Percentiles rank a stretch among this genome's conserved stretches.
Conservation (phyloP, 768 basidiomycete species). For the Naganishia antarctica region DNA sequence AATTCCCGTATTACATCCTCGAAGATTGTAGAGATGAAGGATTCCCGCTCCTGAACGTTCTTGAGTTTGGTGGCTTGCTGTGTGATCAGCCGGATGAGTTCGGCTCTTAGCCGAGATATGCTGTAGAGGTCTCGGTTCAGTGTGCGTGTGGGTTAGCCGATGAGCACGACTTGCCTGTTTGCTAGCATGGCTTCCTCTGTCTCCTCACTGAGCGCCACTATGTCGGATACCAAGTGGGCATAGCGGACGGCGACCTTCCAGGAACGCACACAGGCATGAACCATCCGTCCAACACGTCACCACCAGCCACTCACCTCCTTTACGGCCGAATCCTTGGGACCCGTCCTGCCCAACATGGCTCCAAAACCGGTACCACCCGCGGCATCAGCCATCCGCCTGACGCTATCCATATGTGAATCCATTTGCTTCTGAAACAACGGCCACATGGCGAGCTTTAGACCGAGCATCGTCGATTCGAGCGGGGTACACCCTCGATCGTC, state of each 20-base stretch:
- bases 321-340: constrained; percentile 67
- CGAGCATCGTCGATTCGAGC: constrained; percentile 73
- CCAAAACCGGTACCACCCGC: constrained; percentile 51
- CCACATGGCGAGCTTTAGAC: constrained; percentile 80
- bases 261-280: background rate
- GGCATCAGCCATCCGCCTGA: constrained; percentile 78
- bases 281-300: background rate
- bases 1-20: constrained; percentile 70
- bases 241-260: constrained; percentile 71
- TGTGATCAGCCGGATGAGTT: constrained; percentile 69
- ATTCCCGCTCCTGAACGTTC: constrained; percentile 61
- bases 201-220: constrained; percentile 72
- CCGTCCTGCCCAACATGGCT: constrained; percentile 61
- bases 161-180: constrained; percentile 60
- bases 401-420: constrained; percentile 71
- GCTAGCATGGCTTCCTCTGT: constrained; percentile 96
- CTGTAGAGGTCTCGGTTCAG: constrained; percentile 51
- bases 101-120: constrained; percentile 74
- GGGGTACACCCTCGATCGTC: constrained; percentile 73
- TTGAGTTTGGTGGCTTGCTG: constrained; percentile 66
- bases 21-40: constrained; percentile 67
- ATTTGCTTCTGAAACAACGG: constrained; percentile 86
- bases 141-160: background rate
- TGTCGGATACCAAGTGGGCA: constrained; percentile 70
- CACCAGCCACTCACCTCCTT: constrained; percentile 54